Evolutionary conservation across 2,329 filamentous ascomycete species (phyloP), one percentile per base, ranked within the genome.

Genomic region (Claviceps spartinae): DNA sequence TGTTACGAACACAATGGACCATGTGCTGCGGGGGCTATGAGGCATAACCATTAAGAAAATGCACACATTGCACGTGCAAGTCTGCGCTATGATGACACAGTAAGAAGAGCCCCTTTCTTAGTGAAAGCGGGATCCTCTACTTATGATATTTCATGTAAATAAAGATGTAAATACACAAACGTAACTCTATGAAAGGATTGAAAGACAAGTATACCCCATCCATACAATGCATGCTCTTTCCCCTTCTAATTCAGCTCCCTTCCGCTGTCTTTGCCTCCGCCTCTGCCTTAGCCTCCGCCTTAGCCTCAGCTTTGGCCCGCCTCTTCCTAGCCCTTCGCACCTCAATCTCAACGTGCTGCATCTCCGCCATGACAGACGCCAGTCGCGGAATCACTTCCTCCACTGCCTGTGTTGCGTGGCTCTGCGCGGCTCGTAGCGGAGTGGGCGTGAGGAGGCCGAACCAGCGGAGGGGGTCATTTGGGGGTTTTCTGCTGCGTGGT

Each of bases 271-370:
- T 20, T 41, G 16, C 38, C 4, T 37, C n/a, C 5, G 3, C 20
- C 8, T 7, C 18, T 0, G 18, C 36, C 18, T 18, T 18, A 18
- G 18, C 18, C n/a, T n/a, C n/a, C n/a, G n/a, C n/a, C 16, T 14
- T 34, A 4, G 30, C 65, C 54, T 69, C 69, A 1, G 68, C 69
- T 62, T 78, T 79, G 26, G 72, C 70, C 38, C 75, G 67, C 65
- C 64, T 73, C 68, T 82, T 81, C 53, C 74, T 69, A 38, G 75
- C 77, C 53, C 83, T 71, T 40, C 83, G 73, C 51, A 91, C 81
- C 57, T 85, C 77, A 49, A 83, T 79, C 68, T 89, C 85, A 5
- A 86, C 63, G n/a, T 68, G 67, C 14, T 72, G 71, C 76, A 91
- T 81, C 59, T 80, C 74, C 30, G 72, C 72, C 38, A 74, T 71